Evolutionary conservation across 805 yeast genomes (phyloP).

Genomic region (Saturnispora saitoi): DNA sequence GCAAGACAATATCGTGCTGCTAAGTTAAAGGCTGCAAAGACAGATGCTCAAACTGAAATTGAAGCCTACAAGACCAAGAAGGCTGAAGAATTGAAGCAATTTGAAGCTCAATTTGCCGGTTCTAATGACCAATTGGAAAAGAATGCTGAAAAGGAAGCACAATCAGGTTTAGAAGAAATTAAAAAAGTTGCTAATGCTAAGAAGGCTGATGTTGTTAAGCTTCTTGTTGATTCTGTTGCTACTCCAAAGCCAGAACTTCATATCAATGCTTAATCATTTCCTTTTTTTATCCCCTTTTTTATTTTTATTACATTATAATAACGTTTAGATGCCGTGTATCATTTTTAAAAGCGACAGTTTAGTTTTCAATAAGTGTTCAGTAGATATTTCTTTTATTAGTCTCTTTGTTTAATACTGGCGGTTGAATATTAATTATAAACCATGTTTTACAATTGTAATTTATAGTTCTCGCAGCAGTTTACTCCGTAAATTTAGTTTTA

Average conservation of each 20-base stretch:
- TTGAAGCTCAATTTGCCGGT: constrained; percentile 65
- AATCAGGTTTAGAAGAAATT: constrained; percentile 59
- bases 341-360: background rate
- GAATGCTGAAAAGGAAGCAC: constrained; percentile 69
- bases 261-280: constrained; percentile 36
- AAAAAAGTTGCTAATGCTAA: constrained; percentile 54
- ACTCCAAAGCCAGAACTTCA: constrained; percentile 79
- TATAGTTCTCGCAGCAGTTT: background rate
- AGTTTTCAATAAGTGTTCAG: too few relatives aligned
- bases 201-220: constrained; percentile 58
- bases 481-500: background rate
- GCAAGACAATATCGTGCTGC: constrained; percentile 87
- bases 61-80: constrained; percentile 76
- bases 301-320: background rate
- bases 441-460: too few relatives aligned
- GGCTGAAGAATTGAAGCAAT: constrained; percentile 70
- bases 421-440: too few relatives aligned
- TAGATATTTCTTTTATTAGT: too few relatives aligned
- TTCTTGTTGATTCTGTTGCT: constrained; percentile 71
- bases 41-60: constrained; percentile 87
- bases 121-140: constrained; percentile 68
- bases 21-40: constrained; percentile 86
- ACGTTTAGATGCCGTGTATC: background rate
- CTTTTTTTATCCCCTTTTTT: background rate
- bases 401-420: too few relatives aligned